Base-by-base conservation (phyloP, 805 yeast genomes). In the Danielia reshetovae region DNA sequence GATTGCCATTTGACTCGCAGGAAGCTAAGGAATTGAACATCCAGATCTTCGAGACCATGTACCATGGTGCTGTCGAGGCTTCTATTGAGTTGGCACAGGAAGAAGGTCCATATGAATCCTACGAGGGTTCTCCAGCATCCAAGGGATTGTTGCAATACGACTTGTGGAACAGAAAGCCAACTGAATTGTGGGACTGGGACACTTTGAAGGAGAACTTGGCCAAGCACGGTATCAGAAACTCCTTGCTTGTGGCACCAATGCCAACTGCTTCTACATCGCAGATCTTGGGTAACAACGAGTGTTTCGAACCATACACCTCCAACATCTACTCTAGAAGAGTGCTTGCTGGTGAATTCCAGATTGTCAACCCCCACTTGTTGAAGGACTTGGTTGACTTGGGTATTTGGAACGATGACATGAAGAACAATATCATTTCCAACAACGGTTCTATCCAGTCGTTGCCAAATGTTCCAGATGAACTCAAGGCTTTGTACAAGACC, bases 221-320 rank as follows among this genome's bases (percentile, higher is more conserved):
- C 33, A 61, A 64, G 43, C 62, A 68, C 50, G 81, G 81, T 29
- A 48, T 75, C 29, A 68, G 81, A 59, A 75, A 75, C 60, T 75
- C 81, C 24, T 62, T 75, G 45, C 67, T 75, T 45, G 79, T 75
- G 42, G 81, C 81, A 1, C 80, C 80, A 41, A 75, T 75, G 81
- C 81, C 81, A 28, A 75, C 81, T 39, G 81, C 81, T n/a, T 75
- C 81, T 16, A 75, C 81, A 4, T 75, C 81, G 7, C 81, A 75
- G 55, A 75, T 75, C 41, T 65, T 75, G 51, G 81, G 81, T 45
- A 71, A 69, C 57, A 75, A 74, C 51, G 81, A 75, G 55, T 75
- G 81, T 54, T 75, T 75, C 52, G 81, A 75, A 57, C 81, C 81
- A 24, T 74, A 69, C 59, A 75, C 81, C 18, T 75, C 81, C 16